Evolutionary conservation across 805 yeast species (phyloP).

Genomic region (Nakazawaea wickerhamii): DNA sequence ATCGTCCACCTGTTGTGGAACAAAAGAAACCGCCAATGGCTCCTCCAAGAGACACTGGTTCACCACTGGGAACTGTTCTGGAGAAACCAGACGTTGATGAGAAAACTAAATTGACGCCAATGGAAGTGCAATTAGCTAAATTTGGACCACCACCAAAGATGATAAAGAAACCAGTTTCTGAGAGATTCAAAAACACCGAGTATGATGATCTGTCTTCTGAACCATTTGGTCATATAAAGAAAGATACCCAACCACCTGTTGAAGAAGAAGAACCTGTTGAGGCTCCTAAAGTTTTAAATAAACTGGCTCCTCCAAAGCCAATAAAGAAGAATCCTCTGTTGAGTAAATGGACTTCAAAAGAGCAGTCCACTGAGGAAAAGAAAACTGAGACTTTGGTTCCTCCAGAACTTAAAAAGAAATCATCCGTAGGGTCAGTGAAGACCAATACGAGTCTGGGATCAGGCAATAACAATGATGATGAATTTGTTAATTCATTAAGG

Average conservation of each 20-base stretch:
- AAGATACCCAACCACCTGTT: neutral
- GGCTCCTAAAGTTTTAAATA: slow-evolving; percentile 1
- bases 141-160: slow-evolving; percentile 43
- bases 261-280: neutral
- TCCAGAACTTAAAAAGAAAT: neutral
- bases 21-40: neutral
- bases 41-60: neutral
- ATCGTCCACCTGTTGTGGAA: slow-evolving; percentile 21
- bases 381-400: neutral
- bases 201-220: neutral
- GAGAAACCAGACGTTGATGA: neutral
- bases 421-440: neutral
- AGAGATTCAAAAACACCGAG: neutral
- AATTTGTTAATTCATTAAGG: slow-evolving; percentile 15
- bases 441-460: neutral
- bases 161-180: slow-evolving; percentile 21
- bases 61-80: slow-evolving; percentile 19
- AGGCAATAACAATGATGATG: slow-evolving; percentile 6
- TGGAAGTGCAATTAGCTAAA: slow-evolving; percentile 31
- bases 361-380: neutral
- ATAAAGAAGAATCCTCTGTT: slow-evolving; percentile 9
- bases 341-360: neutral
- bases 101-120: slow-evolving; percentile 17
- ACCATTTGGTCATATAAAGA: slow-evolving; percentile 4
- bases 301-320: slow-evolving; percentile 19